A percentile compares a stretch with the other conserved stretches of the same genome.
phyloP scores from a whole-genome alignment of 257 asterid species.

The Schizonepeta tenuifolia region DNA sequence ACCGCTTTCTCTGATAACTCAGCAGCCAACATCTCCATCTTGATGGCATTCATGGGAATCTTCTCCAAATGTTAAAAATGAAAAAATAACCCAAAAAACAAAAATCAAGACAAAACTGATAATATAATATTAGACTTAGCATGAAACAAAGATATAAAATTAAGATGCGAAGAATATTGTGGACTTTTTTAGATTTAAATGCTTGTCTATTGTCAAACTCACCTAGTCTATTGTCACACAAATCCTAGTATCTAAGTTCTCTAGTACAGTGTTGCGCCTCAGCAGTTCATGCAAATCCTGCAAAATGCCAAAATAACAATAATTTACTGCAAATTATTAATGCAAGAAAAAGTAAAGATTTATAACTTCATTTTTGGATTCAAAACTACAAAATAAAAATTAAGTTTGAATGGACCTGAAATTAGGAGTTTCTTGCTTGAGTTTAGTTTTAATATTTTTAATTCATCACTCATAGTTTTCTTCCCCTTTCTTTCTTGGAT shows the following conservation, averaged over 20 bases:
- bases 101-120: constrained; percentile 16
- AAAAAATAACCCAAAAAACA: not conserved
- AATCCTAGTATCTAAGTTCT: constrained; percentile 74
- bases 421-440: no score
- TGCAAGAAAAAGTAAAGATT: not conserved
- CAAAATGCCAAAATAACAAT: constrained; percentile 30
- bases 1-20: constrained; percentile 83
- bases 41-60: constrained; percentile 86
- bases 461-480: no score
- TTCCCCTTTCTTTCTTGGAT: no score
- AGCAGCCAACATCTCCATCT: constrained; percentile 75
- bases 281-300: constrained; percentile 96
- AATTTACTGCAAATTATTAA: not conserved
- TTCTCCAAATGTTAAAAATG: constrained; percentile 69
- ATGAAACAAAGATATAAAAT: constrained; percentile 2
- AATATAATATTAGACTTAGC: constrained; percentile 10
- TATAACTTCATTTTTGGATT: no score
- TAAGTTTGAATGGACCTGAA: no score
- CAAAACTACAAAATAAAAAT: no score
- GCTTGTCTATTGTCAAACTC: constrained; percentile 33
- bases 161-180: constrained; percentile 17
- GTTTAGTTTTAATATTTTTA: no score
- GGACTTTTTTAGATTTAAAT: constrained; percentile 3
- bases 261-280: constrained; percentile 73
- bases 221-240: constrained; percentile 95